Evolutionary conservation across 2,329 filamentous ascomycete genomes (phyloP).

Genomic region (Ophiostoma ips): DNA sequence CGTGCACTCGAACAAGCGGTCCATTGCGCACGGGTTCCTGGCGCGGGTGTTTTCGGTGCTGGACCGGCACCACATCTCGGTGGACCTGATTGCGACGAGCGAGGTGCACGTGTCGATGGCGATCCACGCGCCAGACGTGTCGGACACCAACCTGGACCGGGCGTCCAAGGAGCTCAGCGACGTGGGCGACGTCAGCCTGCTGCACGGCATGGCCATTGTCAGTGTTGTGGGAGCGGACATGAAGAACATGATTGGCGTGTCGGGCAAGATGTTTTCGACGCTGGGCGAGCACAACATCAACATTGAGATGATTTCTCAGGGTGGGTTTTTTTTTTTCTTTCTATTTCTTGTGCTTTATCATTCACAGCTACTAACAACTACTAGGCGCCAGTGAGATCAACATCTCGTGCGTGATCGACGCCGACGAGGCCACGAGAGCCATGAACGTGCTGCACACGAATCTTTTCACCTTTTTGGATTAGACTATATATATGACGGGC

Average conservation of each 20-base stretch:
- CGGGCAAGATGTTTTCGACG: conserved; percentile 87
- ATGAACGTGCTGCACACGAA: conserved; percentile 95
- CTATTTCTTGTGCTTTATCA: conserved; percentile 1
- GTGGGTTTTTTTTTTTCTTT: conserved; percentile 33
- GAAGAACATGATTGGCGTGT: conserved; percentile 94
- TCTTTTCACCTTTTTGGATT: conserved; percentile 90
- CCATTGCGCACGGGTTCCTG: conserved; percentile 90
- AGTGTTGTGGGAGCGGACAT: conserved; percentile 90
- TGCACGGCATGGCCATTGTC: conserved; percentile 87
- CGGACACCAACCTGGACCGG: conserved; percentile 40
- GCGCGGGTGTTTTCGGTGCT: conserved; percentile 87
- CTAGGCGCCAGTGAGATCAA: conserved; percentile 97
- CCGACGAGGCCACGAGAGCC: conserved; percentile 76
- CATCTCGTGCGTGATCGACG: conserved; percentile 94
- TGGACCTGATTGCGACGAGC: conserved; percentile 90
- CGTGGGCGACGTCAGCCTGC: conserved; percentile 80
- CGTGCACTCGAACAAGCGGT: conserved; percentile 93
- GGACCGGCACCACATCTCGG: conserved; percentile 72
- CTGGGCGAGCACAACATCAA: conserved; percentile 90
- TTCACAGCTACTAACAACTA: not conserved
- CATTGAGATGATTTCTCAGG: conserved; percentile 98
- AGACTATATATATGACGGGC: too few relatives aligned
- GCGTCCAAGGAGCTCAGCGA: conserved; percentile 47
- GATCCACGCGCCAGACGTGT: conserved; percentile 63
- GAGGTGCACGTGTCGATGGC: conserved; percentile 98